These are phyloP conservation scores for Camellia sinensis DNA, from an alignment of 148 eudicot species.

Conservation along the genomic window DNA sequence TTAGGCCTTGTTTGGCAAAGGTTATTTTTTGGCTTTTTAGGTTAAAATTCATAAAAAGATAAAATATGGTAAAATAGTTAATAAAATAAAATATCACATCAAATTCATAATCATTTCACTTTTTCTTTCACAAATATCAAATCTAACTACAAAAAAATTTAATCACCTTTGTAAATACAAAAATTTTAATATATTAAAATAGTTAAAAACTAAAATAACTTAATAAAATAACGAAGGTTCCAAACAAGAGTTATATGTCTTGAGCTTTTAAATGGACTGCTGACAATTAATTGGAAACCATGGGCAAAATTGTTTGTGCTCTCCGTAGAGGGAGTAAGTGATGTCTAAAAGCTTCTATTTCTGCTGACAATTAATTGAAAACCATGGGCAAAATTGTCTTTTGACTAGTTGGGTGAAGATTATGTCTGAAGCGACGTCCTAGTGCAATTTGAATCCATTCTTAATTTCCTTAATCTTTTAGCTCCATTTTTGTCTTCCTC, in stretches of 20 bases:
- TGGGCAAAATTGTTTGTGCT: neutral
- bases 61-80: too few species aligned
- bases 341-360: neutral
- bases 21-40: too few species aligned
- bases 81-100: too few species aligned
- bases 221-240: too few species aligned
- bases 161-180: too few species aligned
- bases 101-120: too few species aligned
- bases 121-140: too few species aligned
- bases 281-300: neutral
- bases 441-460: neutral
- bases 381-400: neutral
- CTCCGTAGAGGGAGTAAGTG: neutral
- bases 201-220: too few species aligned
- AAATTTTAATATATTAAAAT: too few species aligned
- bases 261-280: neutral
- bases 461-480: neutral
- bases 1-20: too few species aligned
- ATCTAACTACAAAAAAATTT: too few species aligned
- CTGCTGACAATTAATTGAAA: neutral
- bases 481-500: neutral
- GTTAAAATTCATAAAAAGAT: too few species aligned
- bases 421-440: neutral
- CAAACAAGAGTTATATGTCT: neutral
- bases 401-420: neutral